Conservation (phyloP, 2,329 filamentous ascomycete genomes). For the Grosmannia serpens region DNA sequence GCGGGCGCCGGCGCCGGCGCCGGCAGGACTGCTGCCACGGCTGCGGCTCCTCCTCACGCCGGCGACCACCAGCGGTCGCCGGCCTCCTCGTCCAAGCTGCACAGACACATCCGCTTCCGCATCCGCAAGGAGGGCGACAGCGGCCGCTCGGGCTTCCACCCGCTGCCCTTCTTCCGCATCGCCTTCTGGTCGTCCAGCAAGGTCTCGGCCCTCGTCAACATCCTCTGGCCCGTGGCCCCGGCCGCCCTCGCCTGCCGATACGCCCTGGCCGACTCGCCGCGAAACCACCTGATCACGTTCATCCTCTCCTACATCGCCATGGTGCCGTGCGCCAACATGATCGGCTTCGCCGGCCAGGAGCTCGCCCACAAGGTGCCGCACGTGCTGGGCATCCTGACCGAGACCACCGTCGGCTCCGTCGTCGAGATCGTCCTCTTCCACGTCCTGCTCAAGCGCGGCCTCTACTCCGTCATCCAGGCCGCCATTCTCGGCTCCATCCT, state of each 20-base stretch:
- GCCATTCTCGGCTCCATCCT: constrained; percentile 76
- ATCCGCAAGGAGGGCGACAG: constrained; percentile 44
- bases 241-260: constrained; percentile 54
- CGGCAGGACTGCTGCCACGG: too few relatives aligned
- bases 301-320: constrained; percentile 64
- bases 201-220: constrained; percentile 53
- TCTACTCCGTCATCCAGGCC: constrained; percentile 65
- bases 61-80: too few relatives aligned
- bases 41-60: neutral
- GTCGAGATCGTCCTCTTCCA: constrained; percentile 80
- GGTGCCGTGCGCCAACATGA: constrained; percentile 63
- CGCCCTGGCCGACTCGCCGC: constrained; percentile 16
- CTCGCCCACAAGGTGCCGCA: constrained; percentile 65
- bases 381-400: constrained; percentile 51
- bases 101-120: constrained; percentile 6
- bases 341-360: constrained; percentile 64
- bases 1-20: too few relatives aligned
- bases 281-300: constrained; percentile 51
- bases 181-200: constrained; percentile 52
- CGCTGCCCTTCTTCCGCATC: constrained; percentile 50
- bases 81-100: neutral
- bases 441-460: constrained; percentile 45
- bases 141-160: constrained; percentile 54
- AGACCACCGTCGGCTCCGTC: constrained; percentile 55
- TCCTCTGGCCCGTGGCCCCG: constrained; percentile 66